These are phyloP conservation scores for Wickerhamiella sorbophila DNA, from an alignment of 805 yeast genomes.

Conservation along the genomic window DNA sequence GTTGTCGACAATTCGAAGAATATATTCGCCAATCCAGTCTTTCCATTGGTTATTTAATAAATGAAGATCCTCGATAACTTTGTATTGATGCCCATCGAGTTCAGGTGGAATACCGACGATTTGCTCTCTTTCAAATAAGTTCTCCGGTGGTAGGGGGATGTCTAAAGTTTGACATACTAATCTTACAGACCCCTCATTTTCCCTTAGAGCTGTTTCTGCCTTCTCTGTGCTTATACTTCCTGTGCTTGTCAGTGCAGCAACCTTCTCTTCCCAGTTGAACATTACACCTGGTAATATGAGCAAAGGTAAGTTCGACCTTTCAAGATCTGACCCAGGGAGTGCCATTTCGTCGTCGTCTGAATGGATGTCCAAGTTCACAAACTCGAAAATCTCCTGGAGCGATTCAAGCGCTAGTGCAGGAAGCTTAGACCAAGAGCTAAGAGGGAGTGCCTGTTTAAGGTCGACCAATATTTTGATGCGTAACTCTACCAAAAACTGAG, in stretches of 20 bases:
- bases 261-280: not conserved
- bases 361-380: not conserved
- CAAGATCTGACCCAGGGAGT: not conserved
- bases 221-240: not conserved
- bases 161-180: not conserved
- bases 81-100: not conserved
- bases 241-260: not conserved
- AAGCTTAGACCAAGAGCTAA: not conserved
- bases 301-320: not conserved
- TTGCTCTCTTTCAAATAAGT: not conserved
- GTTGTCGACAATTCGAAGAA: not conserved
- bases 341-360: not conserved
- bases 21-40: not conserved
- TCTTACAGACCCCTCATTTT: not conserved
- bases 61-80: not conserved
- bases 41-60: not conserved
- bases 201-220: not conserved
- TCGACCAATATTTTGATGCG: not conserved
- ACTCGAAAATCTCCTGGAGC: not conserved
- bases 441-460: not conserved
- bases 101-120: not conserved
- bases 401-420: not conserved
- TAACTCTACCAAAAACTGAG: not conserved
- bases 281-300: not conserved
- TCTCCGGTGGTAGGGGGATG: not conserved